Evolutionary conservation across 306 rosid species (phyloP), one percentile per base, ranked within the genome.

Genomic region (Castanea sativa): DNA sequence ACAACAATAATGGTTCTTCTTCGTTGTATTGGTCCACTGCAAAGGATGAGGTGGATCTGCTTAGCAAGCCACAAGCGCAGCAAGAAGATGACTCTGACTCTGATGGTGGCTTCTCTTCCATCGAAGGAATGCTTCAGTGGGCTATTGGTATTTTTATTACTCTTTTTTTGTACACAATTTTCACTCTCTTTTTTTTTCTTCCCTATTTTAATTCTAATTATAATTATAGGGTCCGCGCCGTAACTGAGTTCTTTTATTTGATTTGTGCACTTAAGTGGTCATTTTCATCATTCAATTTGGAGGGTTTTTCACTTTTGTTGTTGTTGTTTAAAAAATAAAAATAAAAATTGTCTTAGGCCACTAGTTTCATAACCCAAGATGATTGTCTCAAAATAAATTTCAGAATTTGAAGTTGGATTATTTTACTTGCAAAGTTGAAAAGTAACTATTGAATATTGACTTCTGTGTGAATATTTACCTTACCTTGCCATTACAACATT

Each of bases 91-190:
- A 80, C 63, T 81, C 85, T 12, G 89, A 80, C 63, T 81, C 85
- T 13, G 93, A 92, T 57, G 99, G 97, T 61, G 97, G 95, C 27
- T 94, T 94, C 73, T 84, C 97, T 71, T 92, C 99, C 7, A 88
- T 94, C 49, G 99, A 94, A 43, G 80, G 95, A 72, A 92, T 94
- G 97, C 67, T 94, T 21, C 97, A 94, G 80, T 94, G 99, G 99
- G 97, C 99, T 27, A 87, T 94, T 73, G 90, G 97, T 92, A 79
- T 33, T 9, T 41, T 38, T 38, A 38, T 38, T 11, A 38, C 45
- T 38, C 45, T 38, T 10, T 7, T 38, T 38, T 38, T 38, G 1
- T 38, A 2, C 45, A 38, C 45, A 7, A 2, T 38, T 38, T 38
- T 29, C 30, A 29, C 16, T 0, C 27, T 25, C 15, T 15, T 43